Percentiles rank a stretch among this genome's conserved stretches.
phyloP scores from a whole-genome alignment of 345 rosid genomes.

The Geranium rotundifolium region DNA sequence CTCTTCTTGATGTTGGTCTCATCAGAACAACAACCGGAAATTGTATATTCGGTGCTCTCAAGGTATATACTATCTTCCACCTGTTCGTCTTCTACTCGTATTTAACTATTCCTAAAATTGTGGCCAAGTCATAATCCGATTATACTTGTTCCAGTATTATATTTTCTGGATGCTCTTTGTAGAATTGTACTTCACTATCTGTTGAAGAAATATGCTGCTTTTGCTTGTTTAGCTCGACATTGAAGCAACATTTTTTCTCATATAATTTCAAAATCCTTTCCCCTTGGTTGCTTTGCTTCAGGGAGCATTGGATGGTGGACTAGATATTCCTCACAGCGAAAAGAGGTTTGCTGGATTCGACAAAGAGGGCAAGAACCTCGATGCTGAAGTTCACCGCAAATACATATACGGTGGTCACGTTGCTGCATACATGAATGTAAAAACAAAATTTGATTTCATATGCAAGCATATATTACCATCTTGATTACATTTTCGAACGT shows the following conservation, averaged over 20 bases:
- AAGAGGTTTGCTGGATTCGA: conserved; percentile 81
- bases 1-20: conserved; percentile 75
- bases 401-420: conserved; percentile 75
- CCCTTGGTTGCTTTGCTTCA: conserved; percentile 5
- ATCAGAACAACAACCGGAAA: conserved; percentile 66
- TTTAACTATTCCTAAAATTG: too few species aligned
- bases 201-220: too few species aligned
- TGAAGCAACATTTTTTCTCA: too few species aligned
- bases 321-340: conserved; percentile 86
- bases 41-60: conserved; percentile 62
- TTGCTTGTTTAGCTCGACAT: too few species aligned
- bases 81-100: too few species aligned
- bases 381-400: conserved; percentile 70
- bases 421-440: conserved; percentile 66
- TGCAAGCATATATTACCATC: too few species aligned
- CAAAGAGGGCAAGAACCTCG: conserved; percentile 60
- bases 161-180: too few species aligned
- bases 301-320: conserved; percentile 88
- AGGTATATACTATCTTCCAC: conserved; percentile 25
- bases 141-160: too few species aligned
- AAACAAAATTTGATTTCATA: too few species aligned
- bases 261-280: too few species aligned
- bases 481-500: neutral
- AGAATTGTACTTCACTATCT: too few species aligned
- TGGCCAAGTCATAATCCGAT: too few species aligned